phyloP scores from a whole-genome alignment of 106 monocot genomes.

The Allium cepa region DNA sequence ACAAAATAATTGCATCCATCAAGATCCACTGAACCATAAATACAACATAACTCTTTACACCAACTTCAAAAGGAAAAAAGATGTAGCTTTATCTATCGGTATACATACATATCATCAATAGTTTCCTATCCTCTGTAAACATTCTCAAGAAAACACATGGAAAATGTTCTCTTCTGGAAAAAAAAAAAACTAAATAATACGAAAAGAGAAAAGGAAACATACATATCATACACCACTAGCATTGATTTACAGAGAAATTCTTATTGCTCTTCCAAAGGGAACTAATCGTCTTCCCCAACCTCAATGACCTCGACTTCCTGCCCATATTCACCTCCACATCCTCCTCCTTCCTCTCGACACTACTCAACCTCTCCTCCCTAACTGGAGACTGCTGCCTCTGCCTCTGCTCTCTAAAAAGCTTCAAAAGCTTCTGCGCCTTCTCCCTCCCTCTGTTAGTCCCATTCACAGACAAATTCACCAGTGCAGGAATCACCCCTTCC shows the following conservation, averaged over 20 bases:
- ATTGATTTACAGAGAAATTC: constrained; percentile 9
- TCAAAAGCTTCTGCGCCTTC: constrained; percentile 65
- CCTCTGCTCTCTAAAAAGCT: constrained; percentile 70
- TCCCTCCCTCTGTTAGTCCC: constrained; percentile 54
- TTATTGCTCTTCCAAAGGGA: constrained; percentile 39
- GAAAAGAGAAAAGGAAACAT: background rate
- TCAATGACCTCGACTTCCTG: constrained; percentile 34
- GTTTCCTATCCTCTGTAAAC: background rate
- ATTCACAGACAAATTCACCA: constrained; percentile 50
- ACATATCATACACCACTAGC: background rate
- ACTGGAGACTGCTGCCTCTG: constrained; percentile 31
- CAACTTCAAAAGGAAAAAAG: background rate
- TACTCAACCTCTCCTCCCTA: constrained; percentile 1
- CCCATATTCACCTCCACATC: constrained; percentile 16
- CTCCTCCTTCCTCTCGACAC: background rate
- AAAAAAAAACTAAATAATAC: background rate
- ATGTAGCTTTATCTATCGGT: background rate
- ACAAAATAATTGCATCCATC: too few relatives aligned
- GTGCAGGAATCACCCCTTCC: constrained; percentile 76
- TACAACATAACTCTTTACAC: too few relatives aligned
- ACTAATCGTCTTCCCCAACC: constrained; percentile 31
- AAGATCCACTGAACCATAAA: too few relatives aligned
- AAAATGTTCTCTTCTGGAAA: constrained; percentile 3
- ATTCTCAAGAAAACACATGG: constrained; percentile 4
- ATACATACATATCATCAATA: constrained; percentile 5